Evolutionary conservation across 2,329 filamentous ascomycete genomes (phyloP).

Genomic region (Colletotrichum orchidophilum): DNA sequence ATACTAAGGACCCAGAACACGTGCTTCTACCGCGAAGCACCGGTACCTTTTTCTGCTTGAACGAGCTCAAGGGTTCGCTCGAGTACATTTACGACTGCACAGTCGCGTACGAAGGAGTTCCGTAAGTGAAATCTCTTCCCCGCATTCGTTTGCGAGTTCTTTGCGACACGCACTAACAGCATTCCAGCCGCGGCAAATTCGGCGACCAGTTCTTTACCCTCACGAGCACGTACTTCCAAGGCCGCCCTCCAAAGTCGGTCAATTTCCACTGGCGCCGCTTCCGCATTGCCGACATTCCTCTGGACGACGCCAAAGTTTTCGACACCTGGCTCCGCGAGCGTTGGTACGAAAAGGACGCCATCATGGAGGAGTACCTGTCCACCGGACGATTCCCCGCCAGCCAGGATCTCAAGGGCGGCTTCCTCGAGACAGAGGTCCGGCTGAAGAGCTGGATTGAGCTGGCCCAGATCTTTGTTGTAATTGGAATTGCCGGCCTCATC

Average conservation of each 20-base stretch:
- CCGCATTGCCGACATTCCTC: slow-evolving; percentile 80
- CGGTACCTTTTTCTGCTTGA: slow-evolving; percentile 81
- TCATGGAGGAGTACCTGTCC: slow-evolving; percentile 83
- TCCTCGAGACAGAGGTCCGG: slow-evolving; percentile 68
- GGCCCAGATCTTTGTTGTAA: slow-evolving; percentile 61
- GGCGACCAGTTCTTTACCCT: slow-evolving; percentile 94
- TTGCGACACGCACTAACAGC: not conserved
- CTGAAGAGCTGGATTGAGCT: slow-evolving; percentile 65
- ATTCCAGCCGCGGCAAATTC: slow-evolving; percentile 74
- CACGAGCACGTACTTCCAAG: slow-evolving; percentile 86
- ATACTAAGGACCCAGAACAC: slow-evolving; percentile 77
- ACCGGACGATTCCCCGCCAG: slow-evolving; percentile 81
- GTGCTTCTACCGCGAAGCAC: slow-evolving; percentile 82
- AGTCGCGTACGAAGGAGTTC: slow-evolving; percentile 92
- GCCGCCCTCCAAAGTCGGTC: slow-evolving; percentile 90
- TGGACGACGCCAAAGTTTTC: slow-evolving; percentile 78
- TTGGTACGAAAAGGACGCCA: slow-evolving; percentile 91
- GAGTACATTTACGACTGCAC: slow-evolving; percentile 94
- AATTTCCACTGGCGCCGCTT: slow-evolving; percentile 98
- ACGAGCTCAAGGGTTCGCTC: slow-evolving; percentile 76
- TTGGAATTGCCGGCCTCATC: slow-evolving; percentile 54
- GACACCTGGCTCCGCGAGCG: slow-evolving; percentile 85
- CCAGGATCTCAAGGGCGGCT: slow-evolving; percentile 50
- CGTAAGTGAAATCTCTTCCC: slow-evolving; percentile 65
- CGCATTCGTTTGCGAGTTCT: not conserved